Base-by-base conservation (phyloP, 345 rosid species). In the Bretschneidera sinensis region DNA sequence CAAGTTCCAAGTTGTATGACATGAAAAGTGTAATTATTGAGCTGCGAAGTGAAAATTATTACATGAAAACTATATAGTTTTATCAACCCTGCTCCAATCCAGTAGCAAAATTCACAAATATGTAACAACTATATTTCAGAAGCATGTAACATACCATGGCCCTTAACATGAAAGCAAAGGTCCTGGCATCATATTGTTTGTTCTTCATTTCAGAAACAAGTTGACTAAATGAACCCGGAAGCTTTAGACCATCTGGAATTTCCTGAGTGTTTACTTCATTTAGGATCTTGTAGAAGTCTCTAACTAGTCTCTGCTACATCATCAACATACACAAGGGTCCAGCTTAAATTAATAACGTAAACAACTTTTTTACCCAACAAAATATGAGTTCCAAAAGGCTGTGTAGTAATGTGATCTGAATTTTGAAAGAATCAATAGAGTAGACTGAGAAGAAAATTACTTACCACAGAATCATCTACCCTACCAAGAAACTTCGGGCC, bases 401-500 rank as follows among this genome's bases (percentile, higher is more conserved):
- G 45, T 1, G 16, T 39, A n/a, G 16, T 39, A 39, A 5, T 39
- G 11, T 9, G 16, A 39, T 7, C 9, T 5, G 45, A 39, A 39
- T 39, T 39, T 13, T 39, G 1, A 39, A 39, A 7, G 45, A 39
- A 39, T 14, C 16, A 13, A 9, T 1, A 14, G 45, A 39, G 45
- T 39, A 39, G 45, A 39, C 1, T 4, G 2, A 13, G 45, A 54
- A 55, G 69, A 25, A 49, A 69, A 43, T 31, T 59, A 58, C 68
- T 82, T 85, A 91, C 98, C 89, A 73, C 94, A 60, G 99, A 91
- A 80, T 82, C 94, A 85, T 91, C 98, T 72, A 68, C 85, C 69
- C 89, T 81, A 51, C 94, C 88, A 35, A 94, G 95, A 82, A 95
- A 75, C 80, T 82, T 88, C 47, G 99, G 99, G 77, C 99, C 98